Percentiles rank a stretch among this genome's conserved stretches.
Conservation (phyloP, 305 asterid genomes). For the Ajuga reptans region DNA sequence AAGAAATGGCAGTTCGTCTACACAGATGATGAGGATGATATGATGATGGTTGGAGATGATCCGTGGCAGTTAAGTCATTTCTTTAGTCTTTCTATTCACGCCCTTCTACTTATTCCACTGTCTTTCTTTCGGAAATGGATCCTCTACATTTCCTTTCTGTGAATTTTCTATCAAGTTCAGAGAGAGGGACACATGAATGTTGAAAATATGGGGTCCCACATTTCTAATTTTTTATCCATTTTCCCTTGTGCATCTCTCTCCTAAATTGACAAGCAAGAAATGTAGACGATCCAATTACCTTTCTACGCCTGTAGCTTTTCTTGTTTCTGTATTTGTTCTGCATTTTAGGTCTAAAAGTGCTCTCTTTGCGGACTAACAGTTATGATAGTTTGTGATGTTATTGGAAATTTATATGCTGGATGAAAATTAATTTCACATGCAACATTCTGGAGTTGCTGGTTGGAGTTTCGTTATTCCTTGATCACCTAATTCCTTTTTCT, state of each 20-base stretch:
- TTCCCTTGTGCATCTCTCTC: too few species aligned
- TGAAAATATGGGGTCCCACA: too few species aligned
- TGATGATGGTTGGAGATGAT: conserved; percentile 99
- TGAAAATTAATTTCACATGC: not conserved
- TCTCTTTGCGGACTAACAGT: not conserved
- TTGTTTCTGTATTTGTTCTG: not conserved
- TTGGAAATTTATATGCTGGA: too few species aligned
- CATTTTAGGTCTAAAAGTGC: not conserved
- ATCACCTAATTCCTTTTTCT: too few species aligned
- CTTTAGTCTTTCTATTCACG: not conserved
- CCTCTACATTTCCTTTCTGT: too few species aligned
- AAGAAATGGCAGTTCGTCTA: conserved; percentile 94
- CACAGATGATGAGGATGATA: conserved; percentile 93
- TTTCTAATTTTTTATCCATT: too few species aligned
- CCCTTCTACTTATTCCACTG: not conserved
- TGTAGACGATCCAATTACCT: too few species aligned
- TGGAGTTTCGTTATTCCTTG: too few species aligned
- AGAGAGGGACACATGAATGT: too few species aligned
- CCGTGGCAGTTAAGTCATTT: conserved; percentile 72
- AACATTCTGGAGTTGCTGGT: not conserved
- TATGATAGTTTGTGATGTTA: too few species aligned
- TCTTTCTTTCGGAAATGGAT: not conserved
- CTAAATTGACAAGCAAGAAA: too few species aligned
- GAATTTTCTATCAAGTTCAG: too few species aligned
- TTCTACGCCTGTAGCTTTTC: conserved; percentile 1